These are phyloP conservation scores for Arachnomyces sp. DNA, from an alignment of 2,329 filamentous ascomycete species.

Conservation along the genomic window DNA sequence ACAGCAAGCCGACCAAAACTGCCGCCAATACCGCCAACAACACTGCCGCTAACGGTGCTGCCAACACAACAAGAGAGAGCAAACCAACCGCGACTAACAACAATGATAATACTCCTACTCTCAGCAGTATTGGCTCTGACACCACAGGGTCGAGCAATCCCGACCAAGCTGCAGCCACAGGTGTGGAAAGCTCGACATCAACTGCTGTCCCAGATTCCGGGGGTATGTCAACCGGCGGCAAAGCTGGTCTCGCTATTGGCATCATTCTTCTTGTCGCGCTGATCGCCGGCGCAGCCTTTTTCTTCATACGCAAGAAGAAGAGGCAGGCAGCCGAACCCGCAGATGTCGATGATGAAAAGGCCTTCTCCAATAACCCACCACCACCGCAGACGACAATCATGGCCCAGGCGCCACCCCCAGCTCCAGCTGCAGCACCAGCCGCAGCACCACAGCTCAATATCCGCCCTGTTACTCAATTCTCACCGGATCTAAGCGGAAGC, in stretches of 20 bases:
- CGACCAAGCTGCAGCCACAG: constrained; percentile 8
- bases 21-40: constrained; percentile 12
- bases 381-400: constrained; percentile 20
- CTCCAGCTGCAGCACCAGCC: constrained; percentile 32
- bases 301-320: constrained; percentile 68
- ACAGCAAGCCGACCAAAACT: constrained; percentile 17
- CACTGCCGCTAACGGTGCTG: constrained; percentile 3
- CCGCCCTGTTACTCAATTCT: constrained; percentile 75
- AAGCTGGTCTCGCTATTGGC: constrained; percentile 80
- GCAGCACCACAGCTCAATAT: constrained; percentile 75
- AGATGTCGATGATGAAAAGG: constrained; percentile 58
- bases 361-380: constrained; percentile 22
- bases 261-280: constrained; percentile 63
- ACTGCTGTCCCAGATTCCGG: constrained; percentile 21
- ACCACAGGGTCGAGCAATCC: background rate
- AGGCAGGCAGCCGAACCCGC: constrained; percentile 44
- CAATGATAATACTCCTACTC: background rate
- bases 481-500: constrained; percentile 54
- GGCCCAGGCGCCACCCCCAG: constrained; percentile 25
- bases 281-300: constrained; percentile 60
- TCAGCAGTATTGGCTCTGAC: background rate
- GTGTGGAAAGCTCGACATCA: constrained; percentile 12
- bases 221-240: constrained; percentile 44
- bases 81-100: constrained; percentile 5
- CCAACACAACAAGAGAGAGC: constrained; percentile 1